Conservation (phyloP, 345 rosid genomes). For the Populus pruinosa region DNA sequence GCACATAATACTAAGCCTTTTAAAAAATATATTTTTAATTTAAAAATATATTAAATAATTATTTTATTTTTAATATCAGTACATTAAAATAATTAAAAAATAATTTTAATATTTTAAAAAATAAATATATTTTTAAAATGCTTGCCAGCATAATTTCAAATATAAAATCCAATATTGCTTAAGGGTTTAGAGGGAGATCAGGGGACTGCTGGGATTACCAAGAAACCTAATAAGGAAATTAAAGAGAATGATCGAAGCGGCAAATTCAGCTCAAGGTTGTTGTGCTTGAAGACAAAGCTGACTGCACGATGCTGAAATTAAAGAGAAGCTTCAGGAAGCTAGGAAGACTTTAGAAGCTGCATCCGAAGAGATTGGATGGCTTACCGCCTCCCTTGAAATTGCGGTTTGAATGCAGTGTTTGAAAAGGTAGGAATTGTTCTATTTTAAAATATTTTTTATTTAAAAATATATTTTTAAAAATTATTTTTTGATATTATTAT, state of each 20-base stretch:
- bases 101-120: too few relatives aligned
- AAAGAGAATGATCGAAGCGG: slow-evolving; percentile 92
- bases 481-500: too few relatives aligned
- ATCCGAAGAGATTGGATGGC: slow-evolving; percentile 38
- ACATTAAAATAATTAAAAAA: too few relatives aligned
- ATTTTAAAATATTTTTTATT: background rate
- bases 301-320: slow-evolving; percentile 74
- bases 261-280: slow-evolving; percentile 87
- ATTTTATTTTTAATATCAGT: too few relatives aligned
- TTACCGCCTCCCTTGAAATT: slow-evolving; percentile 20
- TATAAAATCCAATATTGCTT: too few relatives aligned
- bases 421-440: background rate
- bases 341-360: slow-evolving; percentile 62
- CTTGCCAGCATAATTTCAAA: too few relatives aligned
- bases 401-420: too few relatives aligned
- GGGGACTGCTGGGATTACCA: slow-evolving; percentile 46
- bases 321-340: slow-evolving; percentile 77
- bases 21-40: too few relatives aligned
- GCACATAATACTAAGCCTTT: slow-evolving; percentile 24
- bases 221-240: slow-evolving; percentile 76
- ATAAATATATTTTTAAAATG: too few relatives aligned
- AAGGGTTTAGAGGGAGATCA: too few relatives aligned
- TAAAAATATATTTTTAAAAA: background rate
- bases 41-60: too few relatives aligned
- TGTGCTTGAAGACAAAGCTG: slow-evolving; percentile 72